phyloP scores from a whole-genome alignment of 1,284 basidiomycete species.

The Ganoderma meredithae region DNA sequence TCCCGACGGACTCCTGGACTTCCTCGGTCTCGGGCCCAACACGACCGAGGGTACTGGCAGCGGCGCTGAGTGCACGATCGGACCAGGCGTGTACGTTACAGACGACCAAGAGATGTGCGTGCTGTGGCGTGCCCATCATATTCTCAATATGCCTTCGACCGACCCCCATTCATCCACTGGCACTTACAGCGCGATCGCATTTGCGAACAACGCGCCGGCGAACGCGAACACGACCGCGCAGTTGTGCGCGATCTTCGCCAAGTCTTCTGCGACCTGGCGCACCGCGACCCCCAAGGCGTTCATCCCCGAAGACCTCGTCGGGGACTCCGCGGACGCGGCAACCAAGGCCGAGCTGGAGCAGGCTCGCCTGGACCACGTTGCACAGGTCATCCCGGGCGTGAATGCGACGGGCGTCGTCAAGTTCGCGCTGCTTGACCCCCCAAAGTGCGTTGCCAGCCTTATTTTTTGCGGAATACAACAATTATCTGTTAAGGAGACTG shows the following conservation, averaged over 20 bases:
- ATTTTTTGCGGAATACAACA: not conserved
- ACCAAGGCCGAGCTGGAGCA: not conserved
- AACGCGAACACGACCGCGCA: not conserved
- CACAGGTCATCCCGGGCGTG: not conserved
- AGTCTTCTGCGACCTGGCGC: conserved; percentile 3
- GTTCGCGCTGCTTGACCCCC: conserved; percentile 7
- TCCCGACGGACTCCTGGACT: not conserved
- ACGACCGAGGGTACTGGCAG: not conserved
- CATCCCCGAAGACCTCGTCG: conserved; percentile 9
- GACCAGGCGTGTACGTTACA: not conserved
- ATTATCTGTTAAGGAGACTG: too few species aligned
- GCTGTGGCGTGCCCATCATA: not conserved
- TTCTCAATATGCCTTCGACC: not conserved
- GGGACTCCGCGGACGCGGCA: not conserved
- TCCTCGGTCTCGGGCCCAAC: not conserved
- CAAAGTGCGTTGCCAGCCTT: not conserved
- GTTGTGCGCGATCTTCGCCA: conserved; percentile 12
- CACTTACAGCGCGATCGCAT: not conserved
- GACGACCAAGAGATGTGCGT: conserved; percentile 11
- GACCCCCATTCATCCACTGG: not conserved
- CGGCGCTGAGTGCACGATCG: conserved; percentile 4
- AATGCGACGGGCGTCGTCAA: conserved; percentile 1
- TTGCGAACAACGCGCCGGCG: not conserved
- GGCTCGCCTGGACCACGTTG: conserved; percentile 3
- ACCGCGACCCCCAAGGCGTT: conserved; percentile 3